Evolutionary conservation across 257 asterid species (phyloP), one percentile per base, ranked within the genome.

Genomic region (Nicotiana benthamiana): DNA sequence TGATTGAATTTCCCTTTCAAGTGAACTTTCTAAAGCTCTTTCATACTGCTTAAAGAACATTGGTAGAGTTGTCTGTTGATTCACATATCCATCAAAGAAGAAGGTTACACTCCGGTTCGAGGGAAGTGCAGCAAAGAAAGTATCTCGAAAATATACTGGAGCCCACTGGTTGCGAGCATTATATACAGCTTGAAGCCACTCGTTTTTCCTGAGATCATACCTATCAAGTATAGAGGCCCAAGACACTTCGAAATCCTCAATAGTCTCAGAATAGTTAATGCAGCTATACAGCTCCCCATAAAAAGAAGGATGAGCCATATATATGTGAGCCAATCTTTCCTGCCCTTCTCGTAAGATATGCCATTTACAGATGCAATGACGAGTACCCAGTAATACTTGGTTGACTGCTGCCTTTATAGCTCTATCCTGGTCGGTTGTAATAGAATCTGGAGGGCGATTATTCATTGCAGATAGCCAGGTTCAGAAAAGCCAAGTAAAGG

Each of bases 91-190:
- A 84, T 93, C 90, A 80, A 93, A 89, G 84, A 90, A 91, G 76
- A 92, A 89, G 87, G 91, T 86, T 40, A 88, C 91, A 34, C 92
- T 92, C 81, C 90, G 92, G 82, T 87, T 91, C 40, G 93, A 84
- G 62, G 91, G 85, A 77, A 91, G 82, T 77, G 90, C 94, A 86
- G 93, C 94, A 83, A 91, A 93, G 83, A 93, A 91, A 11, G 93
- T 86, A 86, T 88, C 90, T 46, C 93, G 94, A 60, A 91, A 91
- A 89, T 91, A 93, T 80, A 90, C 95, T 51, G 97, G 97, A 80
- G 92, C 97, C 97, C 96, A 91, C 88, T 91, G 97, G 85, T 85
- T 79, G 86, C 93, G 92, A 68, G 96, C 96, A 85, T 88, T 93
- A 89, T 91, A 91, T 57, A 93, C 92, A 68, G 94, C 92, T 85